Evolutionary conservation across 371 early-diverging fungal genomes (phyloP).

Genomic region (Massospora cicadina): DNA sequence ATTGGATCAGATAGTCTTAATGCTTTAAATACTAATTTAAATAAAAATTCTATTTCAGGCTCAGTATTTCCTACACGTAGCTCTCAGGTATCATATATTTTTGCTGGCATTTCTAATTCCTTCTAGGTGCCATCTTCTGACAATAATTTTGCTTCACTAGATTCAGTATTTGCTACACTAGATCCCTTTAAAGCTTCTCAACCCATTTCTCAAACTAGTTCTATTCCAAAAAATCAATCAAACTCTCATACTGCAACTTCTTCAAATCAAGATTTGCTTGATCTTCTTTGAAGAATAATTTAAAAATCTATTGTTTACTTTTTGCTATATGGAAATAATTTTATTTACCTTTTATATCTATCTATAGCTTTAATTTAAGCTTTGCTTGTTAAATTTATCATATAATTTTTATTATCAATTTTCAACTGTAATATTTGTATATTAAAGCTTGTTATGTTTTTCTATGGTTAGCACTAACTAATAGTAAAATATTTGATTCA

Average conservation of each 20-base stretch:
- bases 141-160: background rate
- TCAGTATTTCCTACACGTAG: background rate
- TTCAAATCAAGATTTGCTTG: background rate
- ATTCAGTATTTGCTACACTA: slow-evolving; percentile 2
- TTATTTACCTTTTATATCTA: too few species aligned
- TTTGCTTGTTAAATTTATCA: too few species aligned
- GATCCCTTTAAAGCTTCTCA: slow-evolving; percentile 4
- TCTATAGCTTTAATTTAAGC: too few species aligned
- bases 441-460: too few species aligned
- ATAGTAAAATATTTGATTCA: too few species aligned
- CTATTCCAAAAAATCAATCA: background rate
- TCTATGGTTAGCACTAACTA: too few species aligned
- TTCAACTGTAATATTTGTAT: too few species aligned
- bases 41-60: too few species aligned
- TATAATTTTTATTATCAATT: too few species aligned
- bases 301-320: too few species aligned
- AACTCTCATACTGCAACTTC: background rate
- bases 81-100: background rate
- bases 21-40: too few species aligned
- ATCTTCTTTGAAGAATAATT: background rate
- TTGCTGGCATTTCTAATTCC: background rate
- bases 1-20: background rate
- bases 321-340: too few species aligned
- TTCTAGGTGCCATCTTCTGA: background rate
- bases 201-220: background rate